Percentiles rank a stretch among this genome's conserved stretches.
Conservation (phyloP, 108 stramenopile species). For the Epipyxis sp. region DNA sequence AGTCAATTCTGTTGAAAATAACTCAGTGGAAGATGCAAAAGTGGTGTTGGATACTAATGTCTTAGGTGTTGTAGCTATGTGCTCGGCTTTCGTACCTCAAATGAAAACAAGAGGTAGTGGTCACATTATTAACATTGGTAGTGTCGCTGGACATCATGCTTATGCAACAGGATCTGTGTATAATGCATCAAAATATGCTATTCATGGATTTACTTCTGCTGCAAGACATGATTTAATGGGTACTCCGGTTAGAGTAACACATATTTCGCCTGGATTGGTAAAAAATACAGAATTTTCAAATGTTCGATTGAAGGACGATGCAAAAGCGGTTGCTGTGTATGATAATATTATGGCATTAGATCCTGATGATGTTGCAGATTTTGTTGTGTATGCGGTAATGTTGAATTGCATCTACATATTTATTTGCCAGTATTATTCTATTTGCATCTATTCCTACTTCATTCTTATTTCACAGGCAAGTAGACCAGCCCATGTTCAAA, state of each 20-base stretch:
- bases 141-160: constrained; percentile 20
- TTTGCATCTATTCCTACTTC: background rate
- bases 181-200: constrained; percentile 17
- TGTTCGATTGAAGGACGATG: constrained; percentile 4
- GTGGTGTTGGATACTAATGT: constrained; percentile 26
- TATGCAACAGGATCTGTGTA: constrained; percentile 29
- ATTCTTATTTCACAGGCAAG: background rate
- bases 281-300: constrained; percentile 21
- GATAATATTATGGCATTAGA: background rate
- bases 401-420: too few species aligned
- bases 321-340: constrained; percentile 9
- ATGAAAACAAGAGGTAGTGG: constrained; percentile 29
- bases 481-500: constrained; percentile 32
- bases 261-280: constrained; percentile 31
- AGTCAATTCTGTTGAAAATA: background rate
- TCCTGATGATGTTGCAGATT: constrained; percentile 30
- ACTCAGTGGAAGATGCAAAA: background rate
- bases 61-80: background rate
- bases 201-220: constrained; percentile 23
- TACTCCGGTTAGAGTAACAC: constrained; percentile 20
- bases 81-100: background rate
- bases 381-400: constrained; percentile 10
- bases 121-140: constrained; percentile 26
- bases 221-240: constrained; percentile 26
- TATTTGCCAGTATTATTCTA: too few species aligned